These are phyloP conservation scores for Rhodamnia rubescens DNA, from an alignment of 345 rosid species.

Conservation along the genomic window DNA sequence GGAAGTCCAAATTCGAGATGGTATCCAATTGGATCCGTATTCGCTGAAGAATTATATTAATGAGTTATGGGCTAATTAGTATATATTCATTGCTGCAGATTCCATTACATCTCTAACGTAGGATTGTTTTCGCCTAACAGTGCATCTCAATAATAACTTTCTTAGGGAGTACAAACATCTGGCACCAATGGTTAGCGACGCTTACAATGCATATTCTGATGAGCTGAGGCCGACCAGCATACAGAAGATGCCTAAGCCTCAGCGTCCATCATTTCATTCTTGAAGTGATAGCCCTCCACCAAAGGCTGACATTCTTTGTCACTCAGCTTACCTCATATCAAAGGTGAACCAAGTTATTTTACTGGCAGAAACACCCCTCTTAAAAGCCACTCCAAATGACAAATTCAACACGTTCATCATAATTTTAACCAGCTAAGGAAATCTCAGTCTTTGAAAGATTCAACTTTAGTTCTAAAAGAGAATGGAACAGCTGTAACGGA, in stretches of 20 bases:
- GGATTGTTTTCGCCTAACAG: background rate
- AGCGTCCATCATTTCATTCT: background rate
- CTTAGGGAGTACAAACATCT: background rate
- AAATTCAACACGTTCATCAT: background rate
- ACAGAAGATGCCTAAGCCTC: background rate
- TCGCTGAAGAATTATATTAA: background rate
- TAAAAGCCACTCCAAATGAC: background rate
- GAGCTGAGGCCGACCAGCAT: background rate
- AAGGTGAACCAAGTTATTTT: background rate
- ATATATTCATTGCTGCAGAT: background rate
- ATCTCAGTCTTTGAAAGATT: background rate
- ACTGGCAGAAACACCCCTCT: background rate
- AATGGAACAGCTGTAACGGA: background rate
- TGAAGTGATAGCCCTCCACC: background rate
- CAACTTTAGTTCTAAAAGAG: background rate
- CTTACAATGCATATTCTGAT: background rate
- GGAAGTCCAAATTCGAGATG: accelerated
- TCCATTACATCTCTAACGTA: background rate
- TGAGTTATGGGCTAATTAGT: accelerated
- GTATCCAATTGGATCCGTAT: background rate
- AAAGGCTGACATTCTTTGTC: background rate
- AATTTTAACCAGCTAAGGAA: background rate
- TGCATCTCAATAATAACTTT: background rate
- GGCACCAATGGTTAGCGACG: background rate
- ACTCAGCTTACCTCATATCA: background rate